Evolutionary conservation across 1,284 basidiomycete genomes (phyloP).

Genomic region (Melanopsichium pennsylvanicum): DNA sequence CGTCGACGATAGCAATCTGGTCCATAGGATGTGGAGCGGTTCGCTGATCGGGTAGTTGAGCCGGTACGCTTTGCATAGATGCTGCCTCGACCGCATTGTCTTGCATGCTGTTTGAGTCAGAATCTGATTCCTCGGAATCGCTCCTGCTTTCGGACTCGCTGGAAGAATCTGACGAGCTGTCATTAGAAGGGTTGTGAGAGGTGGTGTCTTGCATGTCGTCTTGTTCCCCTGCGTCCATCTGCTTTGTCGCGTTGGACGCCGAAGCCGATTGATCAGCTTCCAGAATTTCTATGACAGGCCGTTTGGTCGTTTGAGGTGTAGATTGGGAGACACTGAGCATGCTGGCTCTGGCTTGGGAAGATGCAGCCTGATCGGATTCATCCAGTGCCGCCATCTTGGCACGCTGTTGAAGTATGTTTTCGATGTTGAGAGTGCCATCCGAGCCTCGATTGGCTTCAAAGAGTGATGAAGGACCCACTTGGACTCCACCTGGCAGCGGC

Average conservation of each 20-base stretch:
- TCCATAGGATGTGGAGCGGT: constrained; percentile 21
- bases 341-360: constrained; percentile 5
- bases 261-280: not conserved
- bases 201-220: not conserved
- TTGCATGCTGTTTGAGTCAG: constrained; percentile 5
- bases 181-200: constrained; percentile 1
- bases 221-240: not conserved
- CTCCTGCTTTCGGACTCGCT: constrained; percentile 3
- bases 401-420: constrained; percentile 37
- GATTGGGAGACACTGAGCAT: constrained; percentile 19
- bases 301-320: constrained; percentile 6
- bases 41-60: not conserved
- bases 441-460: constrained; percentile 27
- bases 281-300: constrained; percentile 31
- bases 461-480: constrained; percentile 35
- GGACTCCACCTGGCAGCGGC: constrained; percentile 5
- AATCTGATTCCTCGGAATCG: constrained; percentile 1
- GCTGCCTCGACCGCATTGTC: no score
- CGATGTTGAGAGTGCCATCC: constrained; percentile 40
- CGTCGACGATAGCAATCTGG: constrained; percentile 35
- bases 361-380: not conserved
- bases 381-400: constrained; percentile 19
- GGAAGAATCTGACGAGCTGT: constrained; percentile 1
- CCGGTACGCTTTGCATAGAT: no score
- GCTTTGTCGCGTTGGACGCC: not conserved